Percentiles rank a stretch among this genome's conserved stretches.
These are phyloP conservation scores for Chaetomiaceae sp. DNA, from an alignment of 2,329 filamentous ascomycete genomes.

Conservation along the genomic window DNA sequence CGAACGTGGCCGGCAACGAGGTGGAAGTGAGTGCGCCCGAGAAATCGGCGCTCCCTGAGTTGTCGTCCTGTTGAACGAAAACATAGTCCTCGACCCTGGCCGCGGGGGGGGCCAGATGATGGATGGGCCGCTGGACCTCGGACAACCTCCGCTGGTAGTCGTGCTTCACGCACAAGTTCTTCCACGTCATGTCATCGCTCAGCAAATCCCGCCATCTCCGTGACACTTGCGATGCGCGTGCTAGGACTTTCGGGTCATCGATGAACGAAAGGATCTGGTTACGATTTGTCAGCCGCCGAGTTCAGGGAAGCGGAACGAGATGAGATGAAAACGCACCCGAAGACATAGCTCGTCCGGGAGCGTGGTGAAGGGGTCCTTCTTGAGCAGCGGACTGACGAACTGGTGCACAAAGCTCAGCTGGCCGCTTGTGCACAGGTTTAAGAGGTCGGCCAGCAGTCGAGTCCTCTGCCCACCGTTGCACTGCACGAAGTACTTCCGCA, in stretches of 20 bases:
- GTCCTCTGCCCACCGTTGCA: slow-evolving; percentile 73
- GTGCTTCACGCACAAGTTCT: slow-evolving; percentile 92
- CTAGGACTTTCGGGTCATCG: slow-evolving; percentile 91
- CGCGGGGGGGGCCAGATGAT: slow-evolving; percentile 28
- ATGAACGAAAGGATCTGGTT: slow-evolving; percentile 95
- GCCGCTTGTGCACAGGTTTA: slow-evolving; percentile 92
- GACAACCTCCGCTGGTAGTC: slow-evolving; percentile 67
- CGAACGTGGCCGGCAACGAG: slow-evolving; percentile 40
- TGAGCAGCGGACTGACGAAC: slow-evolving; percentile 88
- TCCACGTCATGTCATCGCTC: slow-evolving; percentile 97
- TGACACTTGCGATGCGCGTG: slow-evolving; percentile 93
- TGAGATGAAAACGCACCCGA: slow-evolving; percentile 54
- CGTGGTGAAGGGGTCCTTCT: slow-evolving; percentile 92
- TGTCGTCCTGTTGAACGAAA: slow-evolving; percentile 32
- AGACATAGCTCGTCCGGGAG: slow-evolving; percentile 91
- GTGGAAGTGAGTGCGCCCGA: slow-evolving; percentile 39
- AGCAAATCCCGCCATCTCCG: slow-evolving; percentile 88
- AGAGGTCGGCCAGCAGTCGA: slow-evolving; percentile 75
- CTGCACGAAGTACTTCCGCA: slow-evolving; percentile 73
- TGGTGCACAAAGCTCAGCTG: slow-evolving; percentile 94
- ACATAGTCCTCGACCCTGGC: slow-evolving; percentile 30
- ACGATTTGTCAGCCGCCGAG: slow-evolving; percentile 7
- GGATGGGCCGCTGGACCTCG: slow-evolving; percentile 39
- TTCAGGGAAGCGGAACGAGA: slow-evolving; percentile 1
- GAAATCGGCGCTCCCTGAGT: slow-evolving; percentile 37